Percentiles rank a stretch among this genome's conserved stretches.
phyloP scores from a whole-genome alignment of 305 asterid genomes.

The Fraxinus xanthoxyloides region DNA sequence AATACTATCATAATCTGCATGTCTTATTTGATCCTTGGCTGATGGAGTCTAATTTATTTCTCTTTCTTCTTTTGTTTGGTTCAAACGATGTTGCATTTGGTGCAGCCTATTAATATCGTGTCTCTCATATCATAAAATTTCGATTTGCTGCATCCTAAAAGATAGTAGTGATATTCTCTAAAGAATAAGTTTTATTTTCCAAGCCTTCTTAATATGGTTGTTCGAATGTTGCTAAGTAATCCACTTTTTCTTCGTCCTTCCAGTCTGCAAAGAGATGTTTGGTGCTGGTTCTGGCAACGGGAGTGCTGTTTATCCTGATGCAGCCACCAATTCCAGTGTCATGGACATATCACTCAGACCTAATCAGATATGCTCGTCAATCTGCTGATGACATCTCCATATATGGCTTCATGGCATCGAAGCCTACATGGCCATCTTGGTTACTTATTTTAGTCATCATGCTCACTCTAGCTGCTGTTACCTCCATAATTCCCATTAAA shows the following conservation, averaged over 20 bases:
- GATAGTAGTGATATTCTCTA: background rate
- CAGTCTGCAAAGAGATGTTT: slow-evolving; percentile 93
- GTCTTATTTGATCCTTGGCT: background rate
- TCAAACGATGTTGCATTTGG: slow-evolving; percentile 10
- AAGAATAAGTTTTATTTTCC: slow-evolving; percentile 1
- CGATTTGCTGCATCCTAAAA: background rate
- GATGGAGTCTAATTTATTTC: background rate
- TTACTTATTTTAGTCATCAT: slow-evolving; percentile 80
- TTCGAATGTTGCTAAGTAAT: slow-evolving; percentile 9
- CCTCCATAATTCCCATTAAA: slow-evolving; percentile 85
- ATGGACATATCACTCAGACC: slow-evolving; percentile 75
- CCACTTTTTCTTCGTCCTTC: slow-evolving; percentile 25
- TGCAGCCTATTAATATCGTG: background rate
- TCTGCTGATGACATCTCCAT: slow-evolving; percentile 90
- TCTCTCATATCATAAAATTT: slow-evolving; percentile 1
- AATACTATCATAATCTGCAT: background rate
- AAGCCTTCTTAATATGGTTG: background rate
- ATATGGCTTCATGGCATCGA: slow-evolving; percentile 82
- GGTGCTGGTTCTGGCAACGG: slow-evolving; percentile 83
- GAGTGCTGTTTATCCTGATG: slow-evolving; percentile 75
- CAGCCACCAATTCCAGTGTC: slow-evolving; percentile 90
- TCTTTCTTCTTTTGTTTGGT: slow-evolving; percentile 4
- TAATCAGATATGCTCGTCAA: slow-evolving; percentile 78
- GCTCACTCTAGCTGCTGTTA: slow-evolving; percentile 88
- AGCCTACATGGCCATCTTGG: slow-evolving; percentile 99